A percentile compares a stretch with the other conserved stretches of the same genome.
phyloP scores from a whole-genome alignment of 2,329 filamentous ascomycete genomes.

The Exophiala sideris region DNA sequence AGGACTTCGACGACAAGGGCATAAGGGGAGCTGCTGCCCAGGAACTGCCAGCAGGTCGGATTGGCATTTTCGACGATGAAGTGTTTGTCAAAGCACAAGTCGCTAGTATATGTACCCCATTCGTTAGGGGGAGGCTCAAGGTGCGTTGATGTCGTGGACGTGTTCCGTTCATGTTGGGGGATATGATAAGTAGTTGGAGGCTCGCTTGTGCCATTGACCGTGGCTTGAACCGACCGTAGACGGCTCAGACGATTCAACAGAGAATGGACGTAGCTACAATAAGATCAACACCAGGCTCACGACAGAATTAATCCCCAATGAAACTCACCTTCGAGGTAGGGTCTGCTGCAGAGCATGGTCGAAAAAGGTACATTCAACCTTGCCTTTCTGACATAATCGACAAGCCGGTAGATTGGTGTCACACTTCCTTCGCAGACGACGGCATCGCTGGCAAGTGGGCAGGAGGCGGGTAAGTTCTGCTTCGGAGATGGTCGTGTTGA shows the following conservation, averaged over 20 bases:
- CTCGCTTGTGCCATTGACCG: conserved; percentile 20
- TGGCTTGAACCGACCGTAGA: conserved; percentile 25
- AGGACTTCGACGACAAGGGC: conserved; percentile 28
- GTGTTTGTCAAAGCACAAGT: conserved; percentile 30
- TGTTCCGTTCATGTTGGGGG: conserved; percentile 17
- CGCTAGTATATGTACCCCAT: conserved; percentile 26
- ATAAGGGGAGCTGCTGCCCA: conserved; percentile 29
- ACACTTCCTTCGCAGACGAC: conserved; percentile 30
- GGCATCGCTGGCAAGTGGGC: conserved; percentile 31
- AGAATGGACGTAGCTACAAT: conserved; percentile 28
- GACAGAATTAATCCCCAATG: background rate
- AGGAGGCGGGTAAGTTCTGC: conserved; percentile 28
- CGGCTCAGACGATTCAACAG: conserved; percentile 27
- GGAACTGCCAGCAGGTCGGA: conserved; percentile 30
- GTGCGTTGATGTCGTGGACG: conserved; percentile 12
- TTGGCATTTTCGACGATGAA: conserved; percentile 29
- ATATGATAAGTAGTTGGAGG: conserved; percentile 7
- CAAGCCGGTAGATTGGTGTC: conserved; percentile 31
- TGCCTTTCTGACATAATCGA: conserved; percentile 31
- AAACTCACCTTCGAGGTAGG: conserved; percentile 28
- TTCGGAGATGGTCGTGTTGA: conserved; percentile 29
- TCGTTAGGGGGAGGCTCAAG: conserved; percentile 16
- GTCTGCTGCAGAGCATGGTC: conserved; percentile 31
- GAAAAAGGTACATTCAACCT: conserved; percentile 31
- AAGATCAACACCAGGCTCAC: background rate